Base-by-base conservation (phyloP, 2,329 filamentous ascomycete species). In the Fusarium chlamydosporum region DNA sequence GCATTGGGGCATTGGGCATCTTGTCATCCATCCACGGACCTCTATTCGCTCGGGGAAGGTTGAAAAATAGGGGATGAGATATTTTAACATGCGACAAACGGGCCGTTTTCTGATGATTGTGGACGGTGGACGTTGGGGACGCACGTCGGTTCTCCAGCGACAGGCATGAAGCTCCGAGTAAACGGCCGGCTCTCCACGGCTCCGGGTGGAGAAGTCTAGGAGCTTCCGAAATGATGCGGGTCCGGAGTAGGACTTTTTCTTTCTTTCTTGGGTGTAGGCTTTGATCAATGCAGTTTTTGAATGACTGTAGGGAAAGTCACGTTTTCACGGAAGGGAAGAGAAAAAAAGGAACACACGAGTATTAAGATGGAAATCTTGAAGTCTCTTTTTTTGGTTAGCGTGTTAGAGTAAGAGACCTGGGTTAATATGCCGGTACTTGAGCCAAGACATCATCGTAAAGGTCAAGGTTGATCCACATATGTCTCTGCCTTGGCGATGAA, bases 81-180 rank as follows among this genome's bases (percentile, higher is more conserved):
- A 58, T 62, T 56, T 69, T 53, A 50, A 46, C 34, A 56, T 47
- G 52, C 41, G 42, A 54, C 31, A 70, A 71, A 70, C 50, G 68
- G 67, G 64, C 68, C 67, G 64, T 70, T 71, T 31, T 42, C 29
- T 57, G n/a, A 23, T 35, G 46, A 51, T 29, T 42, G 54, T 53
- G 46, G 20, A 35, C 56, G 38, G 33, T 47, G 47, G 42, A 61
- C 55, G 67, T 70, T 51, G 47, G 35, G 35, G 26, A 38, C 23
- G 51, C 38, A 45, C 7, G 48, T 53, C 50, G 38, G 64, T 65
- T 71, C 67, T 31, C 68, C 68, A 71, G 60, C 56, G 56, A 60
- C 69, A 68, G 56, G 71, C 71, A 73, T 73, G 58, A 73, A 71
- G 40, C 50, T 66, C 71, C 71, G 71, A 73, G 64, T 69, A 73